These are phyloP conservation scores for Tulasnella sp. DNA, from an alignment of 768 basidiomycete genomes.

Conservation along the genomic window DNA sequence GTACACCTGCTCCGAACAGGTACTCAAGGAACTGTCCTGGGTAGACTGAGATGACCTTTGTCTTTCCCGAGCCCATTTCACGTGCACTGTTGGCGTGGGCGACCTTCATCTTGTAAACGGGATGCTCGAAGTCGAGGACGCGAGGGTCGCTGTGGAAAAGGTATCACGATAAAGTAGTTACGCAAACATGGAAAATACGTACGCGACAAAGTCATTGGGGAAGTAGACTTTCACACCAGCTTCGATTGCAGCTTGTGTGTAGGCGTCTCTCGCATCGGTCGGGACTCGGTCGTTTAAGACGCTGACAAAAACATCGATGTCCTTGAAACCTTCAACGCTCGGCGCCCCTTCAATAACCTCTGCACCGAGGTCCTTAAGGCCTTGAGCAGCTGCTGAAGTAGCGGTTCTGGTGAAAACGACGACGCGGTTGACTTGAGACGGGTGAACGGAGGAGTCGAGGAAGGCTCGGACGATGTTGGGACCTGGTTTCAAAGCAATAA, in stretches of 20 bases:
- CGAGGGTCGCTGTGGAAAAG: neutral
- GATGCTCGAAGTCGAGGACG: neutral
- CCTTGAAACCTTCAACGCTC: neutral
- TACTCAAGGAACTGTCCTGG: conserved; percentile 14
- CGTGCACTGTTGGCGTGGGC: neutral
- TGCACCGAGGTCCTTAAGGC: neutral
- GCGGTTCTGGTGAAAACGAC: conserved; percentile 11
- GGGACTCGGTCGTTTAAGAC: neutral
- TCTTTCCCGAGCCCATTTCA: neutral
- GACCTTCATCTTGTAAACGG: conserved; percentile 8
- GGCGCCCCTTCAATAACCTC: neutral
- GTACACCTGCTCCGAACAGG: conserved; percentile 2
- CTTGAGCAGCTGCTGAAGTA: neutral
- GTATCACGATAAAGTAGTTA: neutral
- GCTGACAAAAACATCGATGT: conserved; percentile 26
- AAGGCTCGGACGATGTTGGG: conserved; percentile 17
- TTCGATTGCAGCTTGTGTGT: neutral
- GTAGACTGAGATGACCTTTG: conserved; percentile 19
- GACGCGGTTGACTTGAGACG: neutral
- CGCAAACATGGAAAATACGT: neutral
- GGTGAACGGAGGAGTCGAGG: conserved; percentile 21
- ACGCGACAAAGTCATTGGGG: conserved; percentile 24
- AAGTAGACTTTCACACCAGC: conserved; percentile 27
- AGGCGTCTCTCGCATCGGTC: neutral
- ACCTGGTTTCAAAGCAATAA: neutral